phyloP scores from a whole-genome alignment of 768 basidiomycete genomes.

The Suillus alpinus region DNA sequence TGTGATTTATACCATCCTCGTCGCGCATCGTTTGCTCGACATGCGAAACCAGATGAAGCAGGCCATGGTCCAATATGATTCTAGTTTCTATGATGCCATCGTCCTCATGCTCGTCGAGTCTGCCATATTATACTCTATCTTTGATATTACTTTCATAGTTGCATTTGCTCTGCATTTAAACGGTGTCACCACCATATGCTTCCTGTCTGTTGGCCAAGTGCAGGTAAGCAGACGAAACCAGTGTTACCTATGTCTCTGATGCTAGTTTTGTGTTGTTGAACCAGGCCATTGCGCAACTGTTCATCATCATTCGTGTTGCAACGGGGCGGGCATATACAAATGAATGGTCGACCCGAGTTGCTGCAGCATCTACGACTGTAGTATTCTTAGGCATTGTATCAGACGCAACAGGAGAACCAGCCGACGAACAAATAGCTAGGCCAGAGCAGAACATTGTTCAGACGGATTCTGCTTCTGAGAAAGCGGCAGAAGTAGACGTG shows the following conservation, averaged over 20 bases:
- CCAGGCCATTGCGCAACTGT: conserved; percentile 31
- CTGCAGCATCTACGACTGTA: background rate
- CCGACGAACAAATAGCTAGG: background rate
- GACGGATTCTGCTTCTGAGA: background rate
- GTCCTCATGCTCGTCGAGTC: conserved; percentile 37
- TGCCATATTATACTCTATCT: conserved; percentile 25
- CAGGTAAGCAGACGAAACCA: conserved; percentile 19
- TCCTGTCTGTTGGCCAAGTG: conserved; percentile 29
- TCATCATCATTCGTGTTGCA: conserved; percentile 36
- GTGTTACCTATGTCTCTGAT: too few species aligned
- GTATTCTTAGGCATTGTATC: background rate
- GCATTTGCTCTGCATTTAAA: conserved; percentile 23
- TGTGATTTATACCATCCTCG: conserved; percentile 29
- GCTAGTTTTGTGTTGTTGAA: background rate
- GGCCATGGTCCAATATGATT: conserved; percentile 14
- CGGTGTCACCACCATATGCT: conserved; percentile 25
- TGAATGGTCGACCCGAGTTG: background rate
- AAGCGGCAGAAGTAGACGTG: background rate
- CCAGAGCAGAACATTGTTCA: background rate
- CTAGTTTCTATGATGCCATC: conserved; percentile 24
- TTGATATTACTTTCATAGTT: conserved; percentile 31
- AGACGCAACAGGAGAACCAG: background rate
- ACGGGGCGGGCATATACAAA: conserved; percentile 22
- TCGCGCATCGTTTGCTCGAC: conserved; percentile 26
- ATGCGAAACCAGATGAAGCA: conserved; percentile 15